Evolutionary conservation across 2,329 filamentous ascomycete genomes (phyloP), one percentile per base, ranked within the genome.

Genomic region (Fusarium pilosicola): DNA sequence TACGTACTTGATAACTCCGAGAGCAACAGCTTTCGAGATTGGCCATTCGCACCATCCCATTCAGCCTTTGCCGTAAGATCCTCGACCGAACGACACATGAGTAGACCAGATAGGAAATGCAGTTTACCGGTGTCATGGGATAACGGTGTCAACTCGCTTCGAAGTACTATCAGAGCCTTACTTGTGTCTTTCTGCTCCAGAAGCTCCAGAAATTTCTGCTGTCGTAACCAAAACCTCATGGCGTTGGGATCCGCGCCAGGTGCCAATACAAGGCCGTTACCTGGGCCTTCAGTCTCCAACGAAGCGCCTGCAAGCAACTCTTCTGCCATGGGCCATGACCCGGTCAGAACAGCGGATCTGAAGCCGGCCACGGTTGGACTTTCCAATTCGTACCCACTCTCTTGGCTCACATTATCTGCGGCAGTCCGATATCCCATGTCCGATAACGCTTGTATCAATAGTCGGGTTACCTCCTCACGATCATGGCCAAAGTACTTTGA

Each of bases 171-270:
- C 65, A 99, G 86, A 13, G 96, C 96, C 58, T 88, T 87, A 20
- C 88, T 88, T 14, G 94, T 89, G 76, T 98, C 91, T 74, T 91
- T 87, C 77, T 87, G 86, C 81, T 98, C 95, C 48, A 99, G 85
- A 14, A 97, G 85, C 84, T 99, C 96, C 36, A 99, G 86, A 78
- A 96, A 99, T 81, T 98, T 98, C 81, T 99, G 96, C 80, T 97
- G 93, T 73, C 96, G 89, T 77, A 99, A 86, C 86, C 91, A 92
- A 81, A 98, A 98, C 52, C 92, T 88, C 93, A 99, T 96, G 59
- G 92, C 87, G 74, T 92, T 90, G 65, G 88, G 88, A 77, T 97
- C 92, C 12, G 94, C 92, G 30, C 90, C 92, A 48, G 93, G 89
- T 22, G 92, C 90, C 60, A 98, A 87, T 22, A 94, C 89, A 62